Percentiles rank a stretch among this genome's conserved stretches.
Conservation (phyloP, 2,329 filamentous ascomycete species). For the Apiospora saccharicola region DNA sequence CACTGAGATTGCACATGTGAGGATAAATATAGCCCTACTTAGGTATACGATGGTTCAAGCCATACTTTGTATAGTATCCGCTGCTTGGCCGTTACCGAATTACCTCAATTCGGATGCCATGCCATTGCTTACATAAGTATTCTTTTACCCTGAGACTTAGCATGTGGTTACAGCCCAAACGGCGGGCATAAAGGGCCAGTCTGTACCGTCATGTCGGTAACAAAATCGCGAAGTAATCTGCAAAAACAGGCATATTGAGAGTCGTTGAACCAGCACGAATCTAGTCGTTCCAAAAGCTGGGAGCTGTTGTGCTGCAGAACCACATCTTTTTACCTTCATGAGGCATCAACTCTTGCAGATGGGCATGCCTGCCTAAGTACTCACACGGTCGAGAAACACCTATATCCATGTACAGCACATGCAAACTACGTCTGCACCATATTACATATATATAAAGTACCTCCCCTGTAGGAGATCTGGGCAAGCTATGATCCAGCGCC, state of each 20-base stretch:
- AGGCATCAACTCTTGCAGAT: not conserved
- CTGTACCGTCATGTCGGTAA: not conserved
- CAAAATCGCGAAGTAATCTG: not conserved
- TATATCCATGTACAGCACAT: not conserved
- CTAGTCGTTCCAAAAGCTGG: not conserved
- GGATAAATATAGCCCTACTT: not conserved
- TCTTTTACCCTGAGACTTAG: slow-evolving; percentile 6
- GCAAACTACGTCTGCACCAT: too few species aligned
- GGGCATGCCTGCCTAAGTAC: not conserved
- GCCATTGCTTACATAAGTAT: not conserved
- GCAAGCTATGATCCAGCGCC: too few species aligned
- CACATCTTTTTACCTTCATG: not conserved
- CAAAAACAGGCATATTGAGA: not conserved
- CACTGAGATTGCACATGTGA: not conserved
- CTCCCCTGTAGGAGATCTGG: too few species aligned
- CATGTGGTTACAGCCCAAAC: not conserved
- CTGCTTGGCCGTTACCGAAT: not conserved
- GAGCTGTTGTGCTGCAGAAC: not conserved
- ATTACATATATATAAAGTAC: too few species aligned
- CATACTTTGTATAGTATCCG: not conserved
- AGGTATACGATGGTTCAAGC: not conserved
- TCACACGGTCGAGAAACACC: not conserved
- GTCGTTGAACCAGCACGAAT: not conserved
- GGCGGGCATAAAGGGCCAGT: slow-evolving; percentile 4
- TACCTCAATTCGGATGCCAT: not conserved